Base-by-base conservation (phyloP, 176 grass and related monocot species). In the Urochloa ruziziensis region DNA sequence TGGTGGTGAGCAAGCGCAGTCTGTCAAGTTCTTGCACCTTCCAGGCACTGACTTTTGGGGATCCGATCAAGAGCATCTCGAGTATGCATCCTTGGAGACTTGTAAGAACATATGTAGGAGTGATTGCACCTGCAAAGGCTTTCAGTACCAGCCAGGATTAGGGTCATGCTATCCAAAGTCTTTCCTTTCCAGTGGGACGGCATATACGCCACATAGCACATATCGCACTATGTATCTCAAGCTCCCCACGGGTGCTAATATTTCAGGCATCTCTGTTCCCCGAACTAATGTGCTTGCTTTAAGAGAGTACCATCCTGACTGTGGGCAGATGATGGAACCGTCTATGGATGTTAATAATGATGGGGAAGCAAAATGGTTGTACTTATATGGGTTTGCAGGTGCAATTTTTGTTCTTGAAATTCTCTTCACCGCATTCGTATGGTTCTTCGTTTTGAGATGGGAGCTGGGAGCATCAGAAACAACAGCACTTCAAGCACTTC, bases 401-500 rank as follows among this genome's bases (percentile, higher is more conserved):
- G 73, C 73, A 75, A 57, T 75, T 75, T 75, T 75, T 16, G 32
- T 75, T 23, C 73, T 75, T 25, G 73, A 75, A 75, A 6, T 57
- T 57, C 14, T 75, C 11, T 75, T 75, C 12, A 75, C 23, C 57
- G 5, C 49, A 37, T 75, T 34, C 3, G 32, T 4, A 37, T 75
- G 73, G 49, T 75, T 34, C 49, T 75, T 57, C n/a, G 73, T 75
- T 57, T 57, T 75, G 19, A 75, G 51, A 57, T 16, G 73, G 73
- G 73, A 75, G 73, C 57, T 57, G 21, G 51, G 72, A 74, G 32
- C 49, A 57, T 75, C 73, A 23, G 73, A 75, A 24, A 75, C 53
- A 15, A 30, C 36, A 24, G 73, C 73, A 57, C 10, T 75, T 24
- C 48, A 75, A 32, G 33, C 24, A 75, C n/a, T n/a, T n/a, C n/a